These are phyloP conservation scores for Candida ulmi DNA, from an alignment of 805 yeast genomes.

Conservation along the genomic window DNA sequence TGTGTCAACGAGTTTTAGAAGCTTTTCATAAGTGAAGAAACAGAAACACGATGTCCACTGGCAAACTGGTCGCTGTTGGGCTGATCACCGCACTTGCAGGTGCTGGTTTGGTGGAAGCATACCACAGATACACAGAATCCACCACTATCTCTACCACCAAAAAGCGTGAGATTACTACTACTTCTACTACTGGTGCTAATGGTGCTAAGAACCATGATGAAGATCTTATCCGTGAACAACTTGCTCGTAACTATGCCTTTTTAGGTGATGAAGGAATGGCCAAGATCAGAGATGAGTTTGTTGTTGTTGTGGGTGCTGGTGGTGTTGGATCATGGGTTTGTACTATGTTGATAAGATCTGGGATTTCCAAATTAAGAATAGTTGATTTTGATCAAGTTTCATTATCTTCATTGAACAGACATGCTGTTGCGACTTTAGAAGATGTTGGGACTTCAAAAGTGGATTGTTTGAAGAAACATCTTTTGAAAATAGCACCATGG, in stretches of 20 bases:
- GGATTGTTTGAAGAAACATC: slow-evolving; percentile 63
- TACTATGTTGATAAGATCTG: slow-evolving; percentile 87
- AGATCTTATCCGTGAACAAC: slow-evolving; percentile 80
- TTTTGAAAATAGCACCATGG: slow-evolving; percentile 89
- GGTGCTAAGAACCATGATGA: slow-evolving; percentile 39
- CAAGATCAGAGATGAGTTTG: slow-evolving; percentile 60
- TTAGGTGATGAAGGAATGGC: slow-evolving; percentile 80
- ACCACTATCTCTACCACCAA: too few relatives aligned
- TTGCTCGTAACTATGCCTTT: slow-evolving; percentile 91
- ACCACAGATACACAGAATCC: slow-evolving; percentile 13
- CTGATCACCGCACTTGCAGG: slow-evolving; percentile 6
- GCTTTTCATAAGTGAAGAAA: too few relatives aligned
- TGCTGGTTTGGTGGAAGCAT: slow-evolving; percentile 13
- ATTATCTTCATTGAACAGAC: slow-evolving; percentile 85
- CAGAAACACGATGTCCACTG: not conserved
- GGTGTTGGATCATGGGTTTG: slow-evolving; percentile 98
- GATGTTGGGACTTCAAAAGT: slow-evolving; percentile 96
- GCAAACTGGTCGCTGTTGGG: slow-evolving; percentile 4
- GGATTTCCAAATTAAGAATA: slow-evolving; percentile 70
- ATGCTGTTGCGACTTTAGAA: slow-evolving; percentile 83
- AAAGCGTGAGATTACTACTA: too few relatives aligned
- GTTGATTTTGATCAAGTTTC: slow-evolving; percentile 97
- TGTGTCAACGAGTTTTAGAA: not conserved
- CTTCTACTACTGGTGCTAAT: too few relatives aligned
- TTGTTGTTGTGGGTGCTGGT: slow-evolving; percentile 90